Evolutionary conservation across 2,329 filamentous ascomycete species (phyloP).

Genomic region (Talaromyces rugulosus): DNA sequence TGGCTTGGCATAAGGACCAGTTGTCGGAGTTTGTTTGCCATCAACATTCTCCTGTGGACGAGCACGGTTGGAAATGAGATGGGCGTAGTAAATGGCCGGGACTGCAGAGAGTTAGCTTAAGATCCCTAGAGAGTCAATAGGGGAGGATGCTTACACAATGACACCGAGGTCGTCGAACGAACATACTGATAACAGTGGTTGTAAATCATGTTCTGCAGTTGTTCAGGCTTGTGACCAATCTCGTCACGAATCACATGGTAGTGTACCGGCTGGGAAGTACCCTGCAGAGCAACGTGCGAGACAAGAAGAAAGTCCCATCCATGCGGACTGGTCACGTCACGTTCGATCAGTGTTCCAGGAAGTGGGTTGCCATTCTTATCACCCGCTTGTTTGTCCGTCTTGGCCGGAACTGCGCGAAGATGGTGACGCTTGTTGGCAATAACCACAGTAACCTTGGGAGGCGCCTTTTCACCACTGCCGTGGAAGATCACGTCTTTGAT

Average conservation of each 20-base stretch:
- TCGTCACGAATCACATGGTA: conserved; percentile 90
- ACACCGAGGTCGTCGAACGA: conserved; percentile 88
- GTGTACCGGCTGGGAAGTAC: conserved; percentile 85
- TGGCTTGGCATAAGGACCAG: conserved; percentile 33
- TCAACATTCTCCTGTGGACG: conserved; percentile 64
- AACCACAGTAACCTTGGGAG: conserved; percentile 74
- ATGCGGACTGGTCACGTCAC: conserved; percentile 83
- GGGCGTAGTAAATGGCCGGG: conserved; percentile 93
- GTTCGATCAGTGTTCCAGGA: conserved; percentile 83
- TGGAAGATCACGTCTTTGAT: conserved; percentile 60
- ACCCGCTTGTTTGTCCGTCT: conserved; percentile 42
- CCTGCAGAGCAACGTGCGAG: conserved; percentile 78
- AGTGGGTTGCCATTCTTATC: conserved; percentile 79
- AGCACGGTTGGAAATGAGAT: conserved; percentile 78
- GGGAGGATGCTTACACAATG: conserved; percentile 50
- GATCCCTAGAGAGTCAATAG: background rate
- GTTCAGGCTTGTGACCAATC: conserved; percentile 60
- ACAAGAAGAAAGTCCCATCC: conserved; percentile 83
- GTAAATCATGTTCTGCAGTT: conserved; percentile 84
- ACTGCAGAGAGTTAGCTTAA: conserved; percentile 26
- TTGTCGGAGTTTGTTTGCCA: conserved; percentile 36
- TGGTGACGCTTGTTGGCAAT: conserved; percentile 93
- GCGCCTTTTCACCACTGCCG: conserved; percentile 28
- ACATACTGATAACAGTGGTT: conserved; percentile 93
- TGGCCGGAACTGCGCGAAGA: conserved; percentile 80